These are phyloP conservation scores for Powellomyces hirtus DNA, from an alignment of 192 early-diverging fungal genomes.

Conservation along the genomic window DNA sequence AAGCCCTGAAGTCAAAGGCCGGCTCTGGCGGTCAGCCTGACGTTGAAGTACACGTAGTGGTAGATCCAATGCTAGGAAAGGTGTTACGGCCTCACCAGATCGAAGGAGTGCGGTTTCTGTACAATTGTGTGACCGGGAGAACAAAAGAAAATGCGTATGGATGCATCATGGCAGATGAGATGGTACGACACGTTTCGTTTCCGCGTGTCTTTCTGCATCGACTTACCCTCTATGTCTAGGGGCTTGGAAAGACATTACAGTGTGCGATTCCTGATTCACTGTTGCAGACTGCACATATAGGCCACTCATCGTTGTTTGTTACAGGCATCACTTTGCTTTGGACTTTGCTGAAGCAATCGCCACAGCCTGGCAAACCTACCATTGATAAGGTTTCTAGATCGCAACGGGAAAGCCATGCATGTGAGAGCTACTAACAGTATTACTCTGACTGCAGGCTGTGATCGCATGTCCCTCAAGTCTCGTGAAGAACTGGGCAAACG, in stretches of 20 bases:
- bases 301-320: too few relatives aligned
- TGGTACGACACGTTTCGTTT: too few relatives aligned
- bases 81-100: constrained; percentile 94
- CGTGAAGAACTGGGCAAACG: constrained; percentile 99
- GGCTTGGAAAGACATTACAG: constrained; percentile 57
- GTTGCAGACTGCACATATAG: too few relatives aligned
- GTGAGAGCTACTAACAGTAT: too few relatives aligned
- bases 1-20: constrained; percentile 20
- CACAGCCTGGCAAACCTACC: constrained; percentile 79
- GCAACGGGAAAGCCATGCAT: background rate
- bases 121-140: constrained; percentile 87
- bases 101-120: constrained; percentile 95
- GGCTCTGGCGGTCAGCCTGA: constrained; percentile 25
- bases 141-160: constrained; percentile 74
- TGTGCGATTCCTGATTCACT: too few relatives aligned
- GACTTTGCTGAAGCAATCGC: constrained; percentile 93
- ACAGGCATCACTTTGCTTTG: constrained; percentile 94
- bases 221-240: too few relatives aligned
- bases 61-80: constrained; percentile 81
- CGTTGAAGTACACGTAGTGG: constrained; percentile 37
- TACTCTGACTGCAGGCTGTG: constrained; percentile 54
- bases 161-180: constrained; percentile 99
- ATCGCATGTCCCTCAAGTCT: constrained; percentile 94
- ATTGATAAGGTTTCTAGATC: constrained; percentile 75
- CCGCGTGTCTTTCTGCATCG: too few relatives aligned